phyloP scores from a whole-genome alignment of 2,329 filamentous ascomycete genomes.

The Ceratocystis alfenasii region DNA sequence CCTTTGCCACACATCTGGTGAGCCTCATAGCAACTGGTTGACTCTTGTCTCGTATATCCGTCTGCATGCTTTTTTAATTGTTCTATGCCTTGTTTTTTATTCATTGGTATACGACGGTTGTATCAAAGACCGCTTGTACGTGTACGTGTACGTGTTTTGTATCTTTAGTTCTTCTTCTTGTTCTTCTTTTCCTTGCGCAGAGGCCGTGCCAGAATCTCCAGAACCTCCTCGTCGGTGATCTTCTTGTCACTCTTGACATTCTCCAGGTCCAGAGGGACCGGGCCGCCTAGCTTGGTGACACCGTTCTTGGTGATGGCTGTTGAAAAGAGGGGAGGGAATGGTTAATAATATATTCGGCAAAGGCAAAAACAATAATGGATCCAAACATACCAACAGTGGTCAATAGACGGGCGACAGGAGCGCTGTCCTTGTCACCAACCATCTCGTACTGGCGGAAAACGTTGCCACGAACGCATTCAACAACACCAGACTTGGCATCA shows the following conservation, averaged over 20 bases:
- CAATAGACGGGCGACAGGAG: slow-evolving; percentile 73
- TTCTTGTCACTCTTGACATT: slow-evolving; percentile 95
- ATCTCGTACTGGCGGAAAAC: slow-evolving; percentile 95
- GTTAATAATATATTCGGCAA: slow-evolving; percentile 18
- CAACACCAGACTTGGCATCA: slow-evolving; percentile 85
- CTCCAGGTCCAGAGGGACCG: slow-evolving; percentile 61
- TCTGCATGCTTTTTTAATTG: neutral
- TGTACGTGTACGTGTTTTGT: neutral
- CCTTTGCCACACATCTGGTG: neutral
- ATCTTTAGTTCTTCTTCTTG: slow-evolving; percentile 52
- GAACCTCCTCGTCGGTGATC: slow-evolving; percentile 88
- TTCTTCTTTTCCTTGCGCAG: slow-evolving; percentile 88
- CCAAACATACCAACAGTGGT: slow-evolving; percentile 74
- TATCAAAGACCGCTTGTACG: neutral
- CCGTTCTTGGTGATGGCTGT: slow-evolving; percentile 96
- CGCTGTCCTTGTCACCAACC: slow-evolving; percentile 80
- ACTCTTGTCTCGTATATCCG: neutral
- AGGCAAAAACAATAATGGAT: neutral
- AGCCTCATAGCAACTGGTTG: neutral
- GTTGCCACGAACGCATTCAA: slow-evolving; percentile 88
- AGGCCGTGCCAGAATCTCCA: slow-evolving; percentile 87
- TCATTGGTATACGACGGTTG: slow-evolving; percentile 10
- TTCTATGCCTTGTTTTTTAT: slow-evolving; percentile 16
- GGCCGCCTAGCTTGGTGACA: slow-evolving; percentile 69
- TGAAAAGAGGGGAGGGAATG: slow-evolving; percentile 4